Evolutionary conservation across 116 monocot genomes (phyloP).

Genomic region (Phalaenopsis hybrid): DNA sequence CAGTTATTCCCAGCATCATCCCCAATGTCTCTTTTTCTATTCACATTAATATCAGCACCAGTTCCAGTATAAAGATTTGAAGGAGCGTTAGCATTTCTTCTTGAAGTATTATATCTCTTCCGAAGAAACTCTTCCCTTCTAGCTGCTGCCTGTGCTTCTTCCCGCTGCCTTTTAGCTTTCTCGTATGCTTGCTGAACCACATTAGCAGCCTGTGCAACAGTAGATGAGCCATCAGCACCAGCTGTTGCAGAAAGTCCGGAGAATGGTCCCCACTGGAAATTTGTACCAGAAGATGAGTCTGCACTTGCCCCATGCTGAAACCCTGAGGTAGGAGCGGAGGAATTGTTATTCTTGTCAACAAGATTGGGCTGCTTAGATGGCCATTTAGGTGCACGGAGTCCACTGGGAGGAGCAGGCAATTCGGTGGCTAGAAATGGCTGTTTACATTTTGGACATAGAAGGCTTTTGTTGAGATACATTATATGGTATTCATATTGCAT

Average conservation of each 20-base stretch:
- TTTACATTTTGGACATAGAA: conserved; percentile 77
- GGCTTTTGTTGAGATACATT: conserved; percentile 80
- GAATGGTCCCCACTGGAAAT: conserved; percentile 38
- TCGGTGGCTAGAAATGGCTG: conserved; percentile 77
- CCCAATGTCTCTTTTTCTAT: conserved; percentile 21
- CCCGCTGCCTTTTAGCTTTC: conserved; percentile 43
- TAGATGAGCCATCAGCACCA: conserved; percentile 40
- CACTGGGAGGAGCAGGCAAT: conserved; percentile 39
- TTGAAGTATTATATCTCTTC: conserved; percentile 17
- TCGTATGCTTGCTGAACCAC: conserved; percentile 53
- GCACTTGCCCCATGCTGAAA: conserved; percentile 9
- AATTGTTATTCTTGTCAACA: conserved; percentile 16
- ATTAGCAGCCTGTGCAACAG: conserved; percentile 44
- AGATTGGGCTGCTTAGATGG: conserved; percentile 19
- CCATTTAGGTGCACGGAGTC: conserved; percentile 10
- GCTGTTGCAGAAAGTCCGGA: conserved; percentile 27
- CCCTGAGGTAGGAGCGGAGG: neutral
- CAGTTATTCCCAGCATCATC: conserved; percentile 11
- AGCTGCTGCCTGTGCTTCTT: conserved; percentile 37
- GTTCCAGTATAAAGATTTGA: conserved; percentile 12
- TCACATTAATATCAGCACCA: conserved; percentile 14
- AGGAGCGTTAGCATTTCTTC: conserved; percentile 11
- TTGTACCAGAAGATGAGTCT: conserved; percentile 17
- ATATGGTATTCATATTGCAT: conserved; percentile 95
- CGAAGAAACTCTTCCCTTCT: conserved; percentile 32